phyloP scores from a whole-genome alignment of 2,329 filamentous ascomycete genomes.

The Biscogniauxia marginata region DNA sequence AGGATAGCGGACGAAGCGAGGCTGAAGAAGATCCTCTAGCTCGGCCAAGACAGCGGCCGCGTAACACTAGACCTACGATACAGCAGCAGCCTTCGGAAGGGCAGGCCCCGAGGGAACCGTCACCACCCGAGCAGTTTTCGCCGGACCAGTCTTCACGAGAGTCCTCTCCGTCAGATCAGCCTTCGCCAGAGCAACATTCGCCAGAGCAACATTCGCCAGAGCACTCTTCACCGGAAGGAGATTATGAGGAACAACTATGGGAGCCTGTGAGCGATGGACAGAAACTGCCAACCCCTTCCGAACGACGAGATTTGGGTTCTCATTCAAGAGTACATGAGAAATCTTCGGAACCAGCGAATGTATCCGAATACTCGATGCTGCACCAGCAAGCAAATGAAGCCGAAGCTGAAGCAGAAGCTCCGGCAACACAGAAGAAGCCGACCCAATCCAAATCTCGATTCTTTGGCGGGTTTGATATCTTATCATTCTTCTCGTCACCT shows the following conservation, averaged over 20 bases:
- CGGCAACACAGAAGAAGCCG: constrained; percentile 22
- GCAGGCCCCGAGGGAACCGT: constrained; percentile 10
- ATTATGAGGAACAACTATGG: not conserved
- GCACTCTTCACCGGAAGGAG: not conserved
- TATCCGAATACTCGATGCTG: constrained; percentile 47
- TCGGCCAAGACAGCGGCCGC: constrained; percentile 8
- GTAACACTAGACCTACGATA: not conserved
- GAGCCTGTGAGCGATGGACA: not conserved
- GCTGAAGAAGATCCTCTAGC: constrained; percentile 16
- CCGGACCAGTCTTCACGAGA: not conserved
- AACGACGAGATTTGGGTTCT: not conserved
- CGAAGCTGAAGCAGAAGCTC: not conserved
- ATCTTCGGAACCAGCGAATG: constrained; percentile 14
- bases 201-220: not conserved
- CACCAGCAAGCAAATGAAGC: constrained; percentile 28
- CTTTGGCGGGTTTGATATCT: constrained; percentile 44
- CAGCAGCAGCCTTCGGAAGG: constrained; percentile 14
- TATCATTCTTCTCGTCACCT: constrained; percentile 59
- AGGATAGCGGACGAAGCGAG: constrained; percentile 23
- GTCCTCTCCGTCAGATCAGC: not conserved
- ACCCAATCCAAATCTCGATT: constrained; percentile 23
- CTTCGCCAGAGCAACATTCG: not conserved
- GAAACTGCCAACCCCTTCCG: not conserved
- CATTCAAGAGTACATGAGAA: not conserved
- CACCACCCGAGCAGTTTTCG: not conserved